Base-by-base conservation (phyloP, 106 monocot species). In the Dioscorea alata region DNA sequence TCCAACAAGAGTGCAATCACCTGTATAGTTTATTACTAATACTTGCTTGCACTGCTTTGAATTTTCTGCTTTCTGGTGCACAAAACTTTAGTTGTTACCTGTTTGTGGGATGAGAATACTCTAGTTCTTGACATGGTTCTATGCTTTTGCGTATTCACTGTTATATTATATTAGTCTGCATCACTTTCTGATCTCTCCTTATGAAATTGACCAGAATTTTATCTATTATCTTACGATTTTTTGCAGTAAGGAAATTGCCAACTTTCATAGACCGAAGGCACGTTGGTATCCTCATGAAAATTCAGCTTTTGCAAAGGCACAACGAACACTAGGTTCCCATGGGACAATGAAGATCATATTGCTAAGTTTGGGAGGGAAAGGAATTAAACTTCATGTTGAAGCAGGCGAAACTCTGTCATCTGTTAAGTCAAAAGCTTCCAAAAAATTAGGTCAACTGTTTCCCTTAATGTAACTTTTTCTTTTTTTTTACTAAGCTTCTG, bases 251-350 rank as follows among this genome's bases (percentile, higher is more conserved):
- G 97, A 99, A 52, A 77, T 99, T 59, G 85, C 90, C 31, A 89
- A 93, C 78, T 90, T 99, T 76, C 97, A 93, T 69, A 89, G 92
- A 61, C 97, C 97, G 33, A 92, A 79, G 87, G 89, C 97, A 48
- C 49, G 81, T 56, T 99, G 92, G 97, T 87, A 81, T 68, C 97
- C 97, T 74, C 97, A 75, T 82, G 75, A 90, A 31, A 99, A 93
- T 78, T 75, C 83, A 79, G 23, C 75, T 72, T 69, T 75, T 70
- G 83, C 76, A 16, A 82, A 87, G 76, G 70, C 72, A 28, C 85
- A 85, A 80, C 75, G 83, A 60, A 31, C 54, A 42, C 61, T 76
- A 56, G 69, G 78, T 33, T 67, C 64, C 17, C 52, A 64, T 79
- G 97, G 97, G 64, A 59, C 81, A 14, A 77, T 99, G 72, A 87